Evolutionary conservation across 2,329 filamentous ascomycete genomes (phyloP).

Genomic region (Sporothrix brasiliensis): DNA sequence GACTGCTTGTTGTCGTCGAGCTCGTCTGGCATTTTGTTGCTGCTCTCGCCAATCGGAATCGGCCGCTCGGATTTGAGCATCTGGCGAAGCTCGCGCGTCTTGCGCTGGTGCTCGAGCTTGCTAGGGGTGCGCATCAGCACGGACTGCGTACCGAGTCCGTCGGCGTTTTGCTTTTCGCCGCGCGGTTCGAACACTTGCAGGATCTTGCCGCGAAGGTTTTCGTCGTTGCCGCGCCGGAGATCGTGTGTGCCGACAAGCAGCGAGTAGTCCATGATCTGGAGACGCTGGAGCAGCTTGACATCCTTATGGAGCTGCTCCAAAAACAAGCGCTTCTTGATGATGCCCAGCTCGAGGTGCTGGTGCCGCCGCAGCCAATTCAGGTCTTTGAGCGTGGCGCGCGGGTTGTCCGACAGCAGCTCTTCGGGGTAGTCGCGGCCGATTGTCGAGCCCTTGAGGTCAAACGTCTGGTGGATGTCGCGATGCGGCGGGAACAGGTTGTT

Average conservation of each 20-base stretch:
- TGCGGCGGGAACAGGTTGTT: conserved; percentile 98
- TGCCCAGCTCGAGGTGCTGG: conserved; percentile 82
- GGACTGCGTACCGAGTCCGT: conserved; percentile 52
- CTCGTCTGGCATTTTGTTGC: conserved; percentile 87
- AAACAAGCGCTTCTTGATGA: conserved; percentile 85
- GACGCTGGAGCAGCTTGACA: conserved; percentile 79
- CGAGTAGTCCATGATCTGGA: conserved; percentile 99
- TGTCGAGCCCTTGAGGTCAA: conserved; percentile 95
- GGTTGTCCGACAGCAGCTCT: conserved; percentile 84
- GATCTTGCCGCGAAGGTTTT: conserved; percentile 87
- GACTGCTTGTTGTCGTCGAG: conserved; percentile 74
- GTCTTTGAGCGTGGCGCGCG: conserved; percentile 91
- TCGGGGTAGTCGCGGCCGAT: conserved; percentile 90
- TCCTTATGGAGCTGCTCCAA: conserved; percentile 86
- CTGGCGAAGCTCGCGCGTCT: conserved; percentile 86
- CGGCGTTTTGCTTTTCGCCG: conserved; percentile 57
- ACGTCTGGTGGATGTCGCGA: conserved; percentile 94
- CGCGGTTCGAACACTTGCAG: conserved; percentile 92
- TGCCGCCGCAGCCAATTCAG: conserved; percentile 92
- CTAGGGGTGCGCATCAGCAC: conserved; percentile 86
- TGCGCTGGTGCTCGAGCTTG: conserved; percentile 86
- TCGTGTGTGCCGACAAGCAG: conserved; percentile 94
- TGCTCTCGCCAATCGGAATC: conserved; percentile 83
- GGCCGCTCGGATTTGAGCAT: conserved; percentile 92
- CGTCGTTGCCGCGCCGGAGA: conserved; percentile 84